Percentiles rank a stretch among this genome's conserved stretches.
These are phyloP conservation scores for Decorospora gaudefroyi DNA, from an alignment of 2,329 filamentous ascomycete species.

Conservation along the genomic window DNA sequence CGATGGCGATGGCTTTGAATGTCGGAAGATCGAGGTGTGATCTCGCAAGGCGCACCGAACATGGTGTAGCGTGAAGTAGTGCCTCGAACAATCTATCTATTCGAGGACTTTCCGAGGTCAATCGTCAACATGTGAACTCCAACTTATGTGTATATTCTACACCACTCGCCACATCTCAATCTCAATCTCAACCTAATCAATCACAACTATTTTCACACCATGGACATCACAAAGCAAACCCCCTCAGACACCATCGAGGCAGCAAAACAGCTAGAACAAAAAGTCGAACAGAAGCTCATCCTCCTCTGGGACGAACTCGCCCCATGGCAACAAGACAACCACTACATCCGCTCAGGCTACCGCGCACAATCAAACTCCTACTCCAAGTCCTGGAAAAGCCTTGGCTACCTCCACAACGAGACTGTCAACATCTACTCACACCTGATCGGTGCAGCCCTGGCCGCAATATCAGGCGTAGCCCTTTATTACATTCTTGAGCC, in stretches of 20 bases:
- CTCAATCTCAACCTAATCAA: not conserved
- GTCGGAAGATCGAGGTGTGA: constrained; percentile 2
- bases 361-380: constrained; percentile 66
- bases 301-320: constrained; percentile 51
- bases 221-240: constrained; percentile 32
- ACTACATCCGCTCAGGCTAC: constrained; percentile 70
- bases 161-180: too few relatives aligned
- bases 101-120: not conserved
- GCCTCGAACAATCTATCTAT: not conserved
- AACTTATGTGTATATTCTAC: not conserved
- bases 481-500: constrained; percentile 35
- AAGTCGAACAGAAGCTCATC: constrained; percentile 56
- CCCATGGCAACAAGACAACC: constrained; percentile 64
- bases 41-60: constrained; percentile 12
- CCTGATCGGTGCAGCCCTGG: constrained; percentile 52
- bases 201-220: constrained; percentile 7
- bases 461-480: constrained; percentile 23
- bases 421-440: constrained; percentile 75
- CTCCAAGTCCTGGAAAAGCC: constrained; percentile 59
- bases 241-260: constrained; percentile 17
- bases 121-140: constrained; percentile 3
- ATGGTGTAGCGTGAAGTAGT: constrained; percentile 7
- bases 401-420: constrained; percentile 69
- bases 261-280: constrained; percentile 37
- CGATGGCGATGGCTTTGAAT: too few relatives aligned